These are phyloP conservation scores for Ceratobasidium theobromae DNA, from an alignment of 1,284 basidiomycete genomes.

Conservation along the genomic window DNA sequence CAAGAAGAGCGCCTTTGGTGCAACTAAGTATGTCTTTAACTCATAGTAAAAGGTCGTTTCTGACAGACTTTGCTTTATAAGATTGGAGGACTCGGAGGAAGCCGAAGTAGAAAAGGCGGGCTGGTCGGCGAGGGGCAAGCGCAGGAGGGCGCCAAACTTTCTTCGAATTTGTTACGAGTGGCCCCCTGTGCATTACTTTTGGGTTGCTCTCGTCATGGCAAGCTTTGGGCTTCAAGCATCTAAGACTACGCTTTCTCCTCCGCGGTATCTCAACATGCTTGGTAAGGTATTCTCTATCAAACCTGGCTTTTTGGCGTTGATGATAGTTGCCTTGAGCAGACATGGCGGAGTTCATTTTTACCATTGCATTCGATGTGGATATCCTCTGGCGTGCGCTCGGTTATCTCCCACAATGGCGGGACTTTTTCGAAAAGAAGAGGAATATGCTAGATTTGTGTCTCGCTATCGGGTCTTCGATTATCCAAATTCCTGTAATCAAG, in stretches of 20 bases:
- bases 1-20: constrained; percentile 91
- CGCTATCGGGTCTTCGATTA: constrained; percentile 76
- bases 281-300: constrained; percentile 37
- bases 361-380: constrained; percentile 85
- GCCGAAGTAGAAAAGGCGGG: constrained; percentile 59
- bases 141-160: constrained; percentile 32
- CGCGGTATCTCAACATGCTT: constrained; percentile 49
- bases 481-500: constrained; percentile 82
- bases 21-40: constrained; percentile 55
- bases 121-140: constrained; percentile 56
- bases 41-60: not conserved
- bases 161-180: constrained; percentile 34
- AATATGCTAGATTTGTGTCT: constrained; percentile 84
- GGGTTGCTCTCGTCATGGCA: constrained; percentile 74
- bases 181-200: constrained; percentile 57
- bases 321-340: constrained; percentile 44
- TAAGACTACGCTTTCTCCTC: constrained; percentile 58
- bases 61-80: constrained; percentile 40
- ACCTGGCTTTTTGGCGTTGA: not conserved
- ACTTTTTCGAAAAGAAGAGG: constrained; percentile 67
- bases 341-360: constrained; percentile 76
- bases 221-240: constrained; percentile 80
- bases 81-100: constrained; percentile 56
- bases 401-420: constrained; percentile 79
- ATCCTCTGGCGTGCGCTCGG: constrained; percentile 76